Conservation (phyloP, 2,329 filamentous ascomycete genomes). For the Ophiostoma montium region DNA sequence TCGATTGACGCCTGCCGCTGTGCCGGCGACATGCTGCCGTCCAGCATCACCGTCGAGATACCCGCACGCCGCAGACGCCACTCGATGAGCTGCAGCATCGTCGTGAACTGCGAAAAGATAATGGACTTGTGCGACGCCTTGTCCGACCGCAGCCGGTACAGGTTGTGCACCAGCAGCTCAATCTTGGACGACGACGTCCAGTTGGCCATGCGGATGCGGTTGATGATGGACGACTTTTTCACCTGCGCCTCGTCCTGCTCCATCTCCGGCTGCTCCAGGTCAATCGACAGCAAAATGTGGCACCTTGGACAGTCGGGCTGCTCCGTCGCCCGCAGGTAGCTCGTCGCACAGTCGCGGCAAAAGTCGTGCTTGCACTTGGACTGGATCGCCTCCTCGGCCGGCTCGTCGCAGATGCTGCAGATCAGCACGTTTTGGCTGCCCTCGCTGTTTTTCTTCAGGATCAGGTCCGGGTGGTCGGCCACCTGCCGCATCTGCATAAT, state of each 20-base stretch:
- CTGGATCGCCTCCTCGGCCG: conserved; percentile 84
- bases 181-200: conserved; percentile 99
- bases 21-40: conserved; percentile 90
- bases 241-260: conserved; percentile 77
- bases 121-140: conserved; percentile 93
- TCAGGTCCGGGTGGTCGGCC: conserved; percentile 87
- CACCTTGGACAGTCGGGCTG: conserved; percentile 75
- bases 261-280: conserved; percentile 88
- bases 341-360: conserved; percentile 66
- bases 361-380: conserved; percentile 91
- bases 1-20: conserved; percentile 90
- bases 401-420: conserved; percentile 92
- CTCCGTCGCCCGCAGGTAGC: conserved; percentile 66
- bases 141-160: conserved; percentile 82
- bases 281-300: conserved; percentile 78
- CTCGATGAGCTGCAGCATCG: conserved; percentile 92
- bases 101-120: conserved; percentile 94
- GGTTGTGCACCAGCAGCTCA: conserved; percentile 85
- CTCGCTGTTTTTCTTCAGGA: conserved; percentile 74
- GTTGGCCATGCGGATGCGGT: conserved; percentile 96
- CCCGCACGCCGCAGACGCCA: conserved; percentile 94
- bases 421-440: conserved; percentile 82
- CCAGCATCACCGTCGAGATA: conserved; percentile 95
- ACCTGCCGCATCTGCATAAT: conserved; percentile 99
- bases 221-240: conserved; percentile 96